phyloP scores from a whole-genome alignment of 306 rosid genomes.

The Cucumis cinereus region DNA sequence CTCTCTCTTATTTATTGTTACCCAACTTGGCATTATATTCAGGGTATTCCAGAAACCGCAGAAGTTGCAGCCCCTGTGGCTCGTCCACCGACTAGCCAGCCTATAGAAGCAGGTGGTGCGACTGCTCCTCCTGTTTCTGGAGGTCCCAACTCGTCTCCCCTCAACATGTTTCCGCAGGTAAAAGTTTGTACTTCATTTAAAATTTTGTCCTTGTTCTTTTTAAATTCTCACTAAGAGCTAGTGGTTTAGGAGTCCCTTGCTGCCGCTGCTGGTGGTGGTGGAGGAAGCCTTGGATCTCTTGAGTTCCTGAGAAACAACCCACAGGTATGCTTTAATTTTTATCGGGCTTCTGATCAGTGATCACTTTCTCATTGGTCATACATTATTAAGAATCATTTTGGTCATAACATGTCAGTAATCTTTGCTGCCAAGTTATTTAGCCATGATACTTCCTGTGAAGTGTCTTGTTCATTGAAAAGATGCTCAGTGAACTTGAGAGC shows the following conservation, averaged over 20 bases:
- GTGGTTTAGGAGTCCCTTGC: constrained; percentile 59
- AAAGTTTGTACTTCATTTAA: not conserved
- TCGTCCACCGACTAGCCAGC: constrained; percentile 40
- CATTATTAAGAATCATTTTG: not conserved
- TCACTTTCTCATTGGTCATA: not conserved
- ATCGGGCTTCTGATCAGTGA: not conserved
- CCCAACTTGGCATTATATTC: constrained; percentile 15
- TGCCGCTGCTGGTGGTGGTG: constrained; percentile 28
- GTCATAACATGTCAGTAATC: not conserved
- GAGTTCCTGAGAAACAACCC: constrained; percentile 86
- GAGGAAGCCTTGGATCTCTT: constrained; percentile 48
- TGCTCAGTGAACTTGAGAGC: not conserved
- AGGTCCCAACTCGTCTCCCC: not conserved
- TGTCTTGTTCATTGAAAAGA: not conserved
- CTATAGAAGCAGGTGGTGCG: constrained; percentile 40
- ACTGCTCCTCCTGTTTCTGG: constrained; percentile 25
- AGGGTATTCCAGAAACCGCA: constrained; percentile 95
- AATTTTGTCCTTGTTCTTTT: not conserved
- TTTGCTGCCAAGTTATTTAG: not conserved
- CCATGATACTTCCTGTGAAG: not conserved
- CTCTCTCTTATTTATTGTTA: not conserved
- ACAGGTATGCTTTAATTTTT: constrained; percentile 35
- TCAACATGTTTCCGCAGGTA: constrained; percentile 3
- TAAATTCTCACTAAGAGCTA: constrained; percentile 12
- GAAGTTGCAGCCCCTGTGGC: constrained; percentile 76